Base-by-base conservation (phyloP, 306 rosid species). In the Corylus avellana region DNA sequence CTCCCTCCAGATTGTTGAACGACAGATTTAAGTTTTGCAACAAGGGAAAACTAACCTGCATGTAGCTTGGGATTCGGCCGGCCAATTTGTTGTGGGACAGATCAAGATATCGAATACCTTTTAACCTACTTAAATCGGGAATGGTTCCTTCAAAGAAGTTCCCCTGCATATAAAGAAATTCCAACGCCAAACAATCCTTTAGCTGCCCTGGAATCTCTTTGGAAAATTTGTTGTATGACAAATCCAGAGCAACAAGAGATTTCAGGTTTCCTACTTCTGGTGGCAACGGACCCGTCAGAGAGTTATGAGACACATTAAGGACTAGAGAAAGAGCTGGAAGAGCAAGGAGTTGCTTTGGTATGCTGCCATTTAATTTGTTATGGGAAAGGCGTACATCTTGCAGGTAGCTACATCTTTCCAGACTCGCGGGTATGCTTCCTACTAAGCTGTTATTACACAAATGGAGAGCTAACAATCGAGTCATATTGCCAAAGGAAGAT, bases 291-390 rank as follows among this genome's bases (percentile, higher is more conserved):
- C 70, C 70, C 0, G 22, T 63, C 22, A 63, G 35, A 7, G 20
- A 63, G 5, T 63, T 63, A 63, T 63, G 22, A 0, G 70, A 63
- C 70, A 63, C 22, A 63, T 14, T 29, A 63, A 63, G 44, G 46
- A 32, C 46, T 32, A 13, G 1, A 63, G 46, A 16, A 32, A 63
- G 70, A 16, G 70, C 42, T 32, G 46, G 70, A 32, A 64, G 44
- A 10, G 46, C 13, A 63, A 63, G 4, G 42, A 63, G 46, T 32
- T 32, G 35, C 35, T 32, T 32, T 1, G 35, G 35, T 12, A 63
- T 63, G 44, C 11, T 63, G 46, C 70, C 70, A 32, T 63, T 63
- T 63, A 63, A 13, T 32, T 63, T 63, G 7, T 63, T 63, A 63
- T 63, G 22, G 70, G 10, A 5, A 63, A 63, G 35, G 44, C 4